Conservation (phyloP, 2,329 filamentous ascomycete genomes). For the Purpureocillium takamizusanense region DNA sequence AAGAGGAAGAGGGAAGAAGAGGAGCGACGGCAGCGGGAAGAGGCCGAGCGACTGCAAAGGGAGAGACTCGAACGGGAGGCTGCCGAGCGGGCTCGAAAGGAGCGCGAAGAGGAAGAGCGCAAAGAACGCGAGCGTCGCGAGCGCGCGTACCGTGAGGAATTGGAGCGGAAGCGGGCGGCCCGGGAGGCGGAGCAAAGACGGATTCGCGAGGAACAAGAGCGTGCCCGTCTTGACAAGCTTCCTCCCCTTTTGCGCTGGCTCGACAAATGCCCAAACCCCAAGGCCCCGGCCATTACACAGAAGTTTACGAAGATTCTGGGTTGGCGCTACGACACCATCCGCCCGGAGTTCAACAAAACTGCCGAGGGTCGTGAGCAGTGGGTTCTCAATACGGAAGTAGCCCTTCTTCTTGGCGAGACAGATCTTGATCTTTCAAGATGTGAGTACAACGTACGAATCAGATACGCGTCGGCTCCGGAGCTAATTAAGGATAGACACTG, state of each 20-base stretch:
- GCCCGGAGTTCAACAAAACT: slow-evolving; percentile 40
- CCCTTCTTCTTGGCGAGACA: slow-evolving; percentile 55
- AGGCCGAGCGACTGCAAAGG: slow-evolving; percentile 34
- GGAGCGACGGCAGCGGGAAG: slow-evolving; percentile 29
- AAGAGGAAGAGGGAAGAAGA: slow-evolving; percentile 27
- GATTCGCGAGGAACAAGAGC: slow-evolving; percentile 45
- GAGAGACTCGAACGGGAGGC: slow-evolving; percentile 39
- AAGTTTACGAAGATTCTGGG: slow-evolving; percentile 50
- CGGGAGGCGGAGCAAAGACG: slow-evolving; percentile 43
- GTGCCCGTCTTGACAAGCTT: slow-evolving; percentile 43
- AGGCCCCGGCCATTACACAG: slow-evolving; percentile 37
- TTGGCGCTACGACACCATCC: slow-evolving; percentile 56
- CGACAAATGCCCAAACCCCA: slow-evolving; percentile 41
- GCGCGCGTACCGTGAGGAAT: slow-evolving; percentile 31
- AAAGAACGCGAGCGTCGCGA: slow-evolving; percentile 40
- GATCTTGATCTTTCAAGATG: slow-evolving; percentile 51
- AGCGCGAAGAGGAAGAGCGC: slow-evolving; percentile 43
- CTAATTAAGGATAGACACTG: slow-evolving; percentile 33
- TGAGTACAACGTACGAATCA: slow-evolving; percentile 17
- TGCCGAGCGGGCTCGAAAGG: slow-evolving; percentile 37
- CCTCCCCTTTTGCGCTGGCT: slow-evolving; percentile 55
- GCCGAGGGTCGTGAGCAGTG: slow-evolving; percentile 54
- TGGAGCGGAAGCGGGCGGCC: slow-evolving; percentile 39
- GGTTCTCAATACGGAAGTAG: slow-evolving; percentile 56
- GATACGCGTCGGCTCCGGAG: slow-evolving; percentile 11